Evolutionary conservation across 75 land plant genomes (phyloP), one percentile per base, ranked within the genome.

Genomic region (Picea glauca): DNA sequence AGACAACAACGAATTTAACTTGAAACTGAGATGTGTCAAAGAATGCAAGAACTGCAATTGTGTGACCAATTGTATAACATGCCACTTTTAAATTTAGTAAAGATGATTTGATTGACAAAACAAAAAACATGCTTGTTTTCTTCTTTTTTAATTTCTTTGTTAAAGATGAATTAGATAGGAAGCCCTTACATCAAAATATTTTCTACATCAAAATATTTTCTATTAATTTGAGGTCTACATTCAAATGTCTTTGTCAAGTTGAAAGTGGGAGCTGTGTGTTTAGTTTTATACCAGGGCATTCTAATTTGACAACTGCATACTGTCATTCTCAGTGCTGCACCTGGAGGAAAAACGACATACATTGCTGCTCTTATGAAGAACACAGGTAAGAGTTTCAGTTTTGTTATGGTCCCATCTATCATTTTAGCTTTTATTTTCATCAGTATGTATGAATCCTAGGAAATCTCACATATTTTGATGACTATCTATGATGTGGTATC

Each of bases 281-380:
- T 67, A 18, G n/a, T 67, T 67, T 35, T 38, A 15, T 35, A 67
- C 35, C 8, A 40, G 11, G 8, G 11, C 43, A 38, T 21, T 40
- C 20, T 70, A 70, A 66, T 66, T 43, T 70, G 21, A 70, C 21
- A 43, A 43, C 50, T 70, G 26, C 54, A 20, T 20, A n/a, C 20
- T 70, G 56, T 70, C 13, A 70, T 70, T 43, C 8, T 30, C 87
- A 96, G 99, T 56, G 99, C 99, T 79, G 98, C 99, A 65, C 99
- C 99, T 58, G 99, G 99, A 83, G 99, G 99, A 60, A 96, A 96
- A 79, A 96, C 99, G 13, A 96, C 99, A 30, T 96, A 96, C 77
- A 85, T 96, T 78, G 98, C 98, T 30, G 98, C 98, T 40, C 92
- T 96, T 32, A 94, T 96, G 99, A 96, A 96, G 83, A 96, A 96